These are phyloP conservation scores for Argentina anserina DNA, from an alignment of 306 rosid species.

Conservation along the genomic window DNA sequence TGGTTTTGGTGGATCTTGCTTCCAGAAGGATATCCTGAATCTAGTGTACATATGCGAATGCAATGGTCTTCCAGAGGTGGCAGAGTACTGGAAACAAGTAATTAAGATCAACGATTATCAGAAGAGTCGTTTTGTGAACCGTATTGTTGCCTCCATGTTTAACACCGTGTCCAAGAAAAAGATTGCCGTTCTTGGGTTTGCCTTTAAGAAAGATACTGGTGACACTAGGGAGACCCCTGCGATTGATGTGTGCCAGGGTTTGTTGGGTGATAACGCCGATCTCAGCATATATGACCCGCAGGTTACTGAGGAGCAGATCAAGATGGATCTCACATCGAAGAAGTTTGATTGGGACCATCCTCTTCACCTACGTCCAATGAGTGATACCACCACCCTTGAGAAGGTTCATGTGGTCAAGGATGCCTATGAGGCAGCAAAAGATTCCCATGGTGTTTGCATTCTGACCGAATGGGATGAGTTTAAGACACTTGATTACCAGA, in stretches of 20 bases:
- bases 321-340: conserved; percentile 75
- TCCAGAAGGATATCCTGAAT: conserved; percentile 90
- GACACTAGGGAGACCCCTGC: conserved; percentile 95
- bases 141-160: conserved; percentile 87
- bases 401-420: conserved; percentile 79
- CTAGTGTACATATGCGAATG: conserved; percentile 91
- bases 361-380: conserved; percentile 72
- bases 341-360: conserved; percentile 98
- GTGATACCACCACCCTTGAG: conserved; percentile 73
- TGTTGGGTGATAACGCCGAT: conserved; percentile 71
- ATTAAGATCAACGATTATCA: conserved; percentile 93
- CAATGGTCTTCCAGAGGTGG: conserved; percentile 95
- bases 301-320: conserved; percentile 82
- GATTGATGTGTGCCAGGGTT: conserved; percentile 89
- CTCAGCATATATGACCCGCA: conserved; percentile 85
- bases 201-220: conserved; percentile 93
- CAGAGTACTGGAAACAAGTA: conserved; percentile 98
- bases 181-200: conserved; percentile 83
- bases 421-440: conserved; percentile 84
- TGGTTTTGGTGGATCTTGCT: conserved; percentile 98
- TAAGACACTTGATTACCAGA: conserved; percentile 76
- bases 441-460: conserved; percentile 79
- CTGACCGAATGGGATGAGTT: conserved; percentile 97
- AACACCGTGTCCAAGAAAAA: conserved; percentile 83
- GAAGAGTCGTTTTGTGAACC: conserved; percentile 87